Evolutionary conservation across 2,329 filamentous ascomycete species (phyloP), one percentile per base, ranked within the genome.

Genomic region (Nemania sp.): DNA sequence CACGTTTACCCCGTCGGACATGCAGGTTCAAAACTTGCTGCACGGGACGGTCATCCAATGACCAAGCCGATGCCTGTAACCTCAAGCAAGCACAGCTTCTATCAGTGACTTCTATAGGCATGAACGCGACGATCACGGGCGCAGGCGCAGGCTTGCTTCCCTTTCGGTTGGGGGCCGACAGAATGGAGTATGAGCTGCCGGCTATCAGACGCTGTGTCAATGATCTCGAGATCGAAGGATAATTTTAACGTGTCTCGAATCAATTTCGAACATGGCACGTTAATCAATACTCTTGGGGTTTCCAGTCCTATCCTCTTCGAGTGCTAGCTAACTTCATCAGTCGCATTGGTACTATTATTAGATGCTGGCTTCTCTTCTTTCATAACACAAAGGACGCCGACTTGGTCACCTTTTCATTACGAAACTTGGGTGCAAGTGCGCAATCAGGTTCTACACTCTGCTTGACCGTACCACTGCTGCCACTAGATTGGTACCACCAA

Each of bases 1-100:
- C 25, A 46, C 37, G 32, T 49, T 42, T 49, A 17, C 11, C 29
- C 43, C 17, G 37, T 46, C 9, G n/a, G 10, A 29, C 25, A n/a
- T 59, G 47, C 21, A 48, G 48, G 32, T 37, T 37, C 40, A 25
- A 48, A 40, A 45, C 34, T 52, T 54, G 3, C 25, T 43, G 42
- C 46, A 29, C 34, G 42, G 54, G 34, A 42, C 40, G 18, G 34
- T 34, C 17, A 43, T 50, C 35, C 25, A 18, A 40, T n/a, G 32
- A 20, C 34, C 11, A 47, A 56, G 10, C 20, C 48, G 17, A 3
- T n/a, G 3, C 2, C 18, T 48, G n/a, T 37, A 29, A 4, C 25
- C 25, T 29, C 3, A 29, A 3, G 7, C 25, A 29, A 9, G 18
- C 45, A 57, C 46, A 20, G 3, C 5, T 13, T 29, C 20, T 20